These are phyloP conservation scores for Russula foetens DNA, from an alignment of 768 basidiomycete genomes.

Conservation along the genomic window DNA sequence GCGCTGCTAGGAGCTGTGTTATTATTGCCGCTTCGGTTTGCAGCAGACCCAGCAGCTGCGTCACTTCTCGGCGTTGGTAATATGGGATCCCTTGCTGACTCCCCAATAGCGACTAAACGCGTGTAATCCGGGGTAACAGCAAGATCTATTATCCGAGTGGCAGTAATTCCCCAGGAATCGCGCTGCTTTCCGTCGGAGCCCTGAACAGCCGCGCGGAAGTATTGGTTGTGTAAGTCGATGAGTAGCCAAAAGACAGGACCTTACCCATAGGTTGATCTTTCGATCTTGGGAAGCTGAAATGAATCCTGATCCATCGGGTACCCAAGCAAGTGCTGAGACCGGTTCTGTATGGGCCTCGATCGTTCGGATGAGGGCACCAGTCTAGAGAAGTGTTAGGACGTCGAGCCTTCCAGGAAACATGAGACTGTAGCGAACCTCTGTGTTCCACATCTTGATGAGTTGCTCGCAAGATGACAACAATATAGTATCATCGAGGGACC, in stretches of 20 bases:
- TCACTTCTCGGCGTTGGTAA: conserved; percentile 14
- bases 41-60: conserved; percentile 20
- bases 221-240: conserved; percentile 7
- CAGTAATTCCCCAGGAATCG: conserved; percentile 58
- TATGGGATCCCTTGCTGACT: conserved; percentile 36
- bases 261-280: conserved; percentile 77
- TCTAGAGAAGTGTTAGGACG: conserved; percentile 35
- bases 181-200: conserved; percentile 63
- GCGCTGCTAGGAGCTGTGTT: conserved; percentile 27
- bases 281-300: conserved; percentile 84
- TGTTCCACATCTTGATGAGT: conserved; percentile 82
- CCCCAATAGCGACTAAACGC: conserved; percentile 77
- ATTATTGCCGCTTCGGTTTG: conserved; percentile 24
- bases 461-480: conserved; percentile 80
- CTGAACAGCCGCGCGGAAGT: conserved; percentile 33
- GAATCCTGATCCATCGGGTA: conserved; percentile 84
- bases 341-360: conserved; percentile 71
- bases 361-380: conserved; percentile 59
- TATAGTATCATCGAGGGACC: conserved; percentile 85
- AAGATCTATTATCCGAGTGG: conserved; percentile 81
- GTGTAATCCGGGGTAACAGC: conserved; percentile 79
- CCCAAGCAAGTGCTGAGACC: conserved; percentile 81
- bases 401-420: conserved; percentile 13
- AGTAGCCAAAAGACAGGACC: conserved; percentile 22
- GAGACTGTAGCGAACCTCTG: conserved; percentile 46